Conservation (phyloP, 2,329 filamentous ascomycete species). For the Trichoderma polysporum region DNA sequence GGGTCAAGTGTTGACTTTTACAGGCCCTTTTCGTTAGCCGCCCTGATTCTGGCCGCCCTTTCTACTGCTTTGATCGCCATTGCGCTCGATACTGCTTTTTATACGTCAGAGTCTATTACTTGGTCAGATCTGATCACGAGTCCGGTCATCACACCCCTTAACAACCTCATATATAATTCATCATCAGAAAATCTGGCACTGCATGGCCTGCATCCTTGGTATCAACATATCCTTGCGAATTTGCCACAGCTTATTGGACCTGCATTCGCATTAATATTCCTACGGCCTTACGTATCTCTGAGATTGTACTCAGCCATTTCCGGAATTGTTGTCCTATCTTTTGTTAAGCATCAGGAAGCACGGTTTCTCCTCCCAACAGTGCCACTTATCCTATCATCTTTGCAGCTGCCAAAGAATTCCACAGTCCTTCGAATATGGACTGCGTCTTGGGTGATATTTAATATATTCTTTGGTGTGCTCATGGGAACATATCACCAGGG, state of each 20-base stretch:
- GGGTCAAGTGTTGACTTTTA: conserved; percentile 24
- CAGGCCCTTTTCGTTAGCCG: conserved; percentile 60
- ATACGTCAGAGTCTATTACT: conserved; percentile 61
- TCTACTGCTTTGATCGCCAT: conserved; percentile 72
- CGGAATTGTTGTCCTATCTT: conserved; percentile 67
- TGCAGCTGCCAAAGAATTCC: conserved; percentile 61
- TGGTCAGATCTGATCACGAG: conserved; percentile 62
- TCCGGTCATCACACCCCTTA: conserved; percentile 73
- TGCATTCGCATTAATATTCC: conserved; percentile 61
- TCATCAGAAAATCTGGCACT: conserved; percentile 67
- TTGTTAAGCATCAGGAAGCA: conserved; percentile 78
- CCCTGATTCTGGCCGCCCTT: conserved; percentile 63
- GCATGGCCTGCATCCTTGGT: conserved; percentile 76
- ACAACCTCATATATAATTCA: conserved; percentile 76
- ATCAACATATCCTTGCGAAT: conserved; percentile 72
- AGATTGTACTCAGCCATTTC: conserved; percentile 72
- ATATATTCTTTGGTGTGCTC: conserved; percentile 63
- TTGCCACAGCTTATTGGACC: conserved; percentile 70
- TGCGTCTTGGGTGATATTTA: conserved; percentile 67
- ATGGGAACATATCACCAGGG: conserved; percentile 85
- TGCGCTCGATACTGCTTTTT: conserved; percentile 82
- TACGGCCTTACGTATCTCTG: conserved; percentile 56
- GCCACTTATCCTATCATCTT: conserved; percentile 72
- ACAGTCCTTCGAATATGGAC: conserved; percentile 55
- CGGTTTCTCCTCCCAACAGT: conserved; percentile 75